phyloP scores from a whole-genome alignment of 352 stramenopile genomes.

The Pythium phragmiticola region DNA sequence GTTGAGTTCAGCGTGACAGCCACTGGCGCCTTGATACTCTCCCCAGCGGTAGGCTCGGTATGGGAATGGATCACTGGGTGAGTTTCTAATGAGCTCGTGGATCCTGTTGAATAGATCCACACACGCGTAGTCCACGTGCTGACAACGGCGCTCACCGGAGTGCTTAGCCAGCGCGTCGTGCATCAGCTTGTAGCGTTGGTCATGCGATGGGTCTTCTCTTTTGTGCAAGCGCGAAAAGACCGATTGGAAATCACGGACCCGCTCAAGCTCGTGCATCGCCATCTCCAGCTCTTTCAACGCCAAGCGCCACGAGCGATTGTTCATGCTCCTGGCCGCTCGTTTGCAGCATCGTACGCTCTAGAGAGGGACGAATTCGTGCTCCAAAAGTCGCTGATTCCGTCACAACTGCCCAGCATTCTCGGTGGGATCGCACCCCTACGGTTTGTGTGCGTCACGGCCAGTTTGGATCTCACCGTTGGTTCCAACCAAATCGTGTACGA shows the following conservation, averaged over 20 bases:
- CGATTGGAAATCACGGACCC: neutral
- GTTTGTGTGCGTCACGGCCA: constrained; percentile 51
- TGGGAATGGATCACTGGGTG: neutral
- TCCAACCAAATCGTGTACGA: constrained; percentile 36
- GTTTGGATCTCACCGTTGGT: constrained; percentile 33
- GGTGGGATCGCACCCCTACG: neutral
- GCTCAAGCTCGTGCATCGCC: constrained; percentile 23
- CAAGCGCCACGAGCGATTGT: constrained; percentile 32
- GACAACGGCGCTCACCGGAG: constrained; percentile 35
- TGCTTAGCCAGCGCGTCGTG: constrained; percentile 32
- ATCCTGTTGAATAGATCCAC: constrained; percentile 1
- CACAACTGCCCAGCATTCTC: constrained; percentile 39
- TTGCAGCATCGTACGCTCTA: constrained; percentile 42
- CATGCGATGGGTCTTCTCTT: constrained; percentile 50
- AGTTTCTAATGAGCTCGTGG: too few relatives aligned
- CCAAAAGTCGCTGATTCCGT: constrained; percentile 45
- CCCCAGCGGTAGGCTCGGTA: neutral
- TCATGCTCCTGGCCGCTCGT: constrained; percentile 15
- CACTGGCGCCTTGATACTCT: neutral
- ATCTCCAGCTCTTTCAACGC: constrained; percentile 39
- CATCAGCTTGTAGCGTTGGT: constrained; percentile 40
- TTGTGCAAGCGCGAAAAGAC: neutral
- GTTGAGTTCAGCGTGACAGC: neutral
- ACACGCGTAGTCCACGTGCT: constrained; percentile 25
- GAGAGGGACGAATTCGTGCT: constrained; percentile 48